Evolutionary conservation across 352 stramenopile genomes (phyloP), one percentile per base, ranked within the genome.

Genomic region (Pythium utonaiense): DNA sequence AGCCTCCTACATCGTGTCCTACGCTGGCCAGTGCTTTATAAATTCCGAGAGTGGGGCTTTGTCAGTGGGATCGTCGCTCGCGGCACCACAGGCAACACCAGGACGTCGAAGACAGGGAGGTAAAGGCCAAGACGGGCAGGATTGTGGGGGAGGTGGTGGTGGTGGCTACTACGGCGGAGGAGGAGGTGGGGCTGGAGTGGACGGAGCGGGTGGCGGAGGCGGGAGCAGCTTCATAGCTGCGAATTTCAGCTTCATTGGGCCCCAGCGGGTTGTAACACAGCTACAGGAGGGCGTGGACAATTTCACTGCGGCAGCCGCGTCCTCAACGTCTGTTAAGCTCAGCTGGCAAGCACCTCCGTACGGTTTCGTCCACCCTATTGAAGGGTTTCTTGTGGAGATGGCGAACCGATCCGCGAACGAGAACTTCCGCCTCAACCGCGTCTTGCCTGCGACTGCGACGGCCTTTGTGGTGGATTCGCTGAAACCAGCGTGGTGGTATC

Each of bases 121-220:
- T 3, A 76, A 79, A 19, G 87, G 85, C 4, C 79, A 90, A 60
- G 80, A 89, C 38, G 84, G 87, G 1, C 84, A 86, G 53, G 78
- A 92, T 57, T 81, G 67, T 13, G 85, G 87, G n/a, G 87, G 87
- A 6, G 87, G 87, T 5, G 87, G 85, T 38, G 87, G 87, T 0
- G 80, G 74, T 3, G 87, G 87, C 1, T 91, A 74, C 50, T 94
- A 76, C 58, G 87, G 87, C 7, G 87, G 87, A 3, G 87, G 83
- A 38, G 79, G 82, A 6, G 84, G 84, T 25, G 82, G 84, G 0
- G 60, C 78, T 28, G 84, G 84, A 10, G 44, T 87, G 19, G 80
- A 89, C 42, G 84, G 71, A 1, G 75, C 69, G 19, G 82, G 84
- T 0, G 84, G 84, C 0, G 84, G 80, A 0, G 82, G 84, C 12